A percentile compares a stretch with the other conserved stretches of the same genome.
phyloP scores from a whole-genome alignment of 2,329 filamentous ascomycete species.

The Aspergillus latus region DNA sequence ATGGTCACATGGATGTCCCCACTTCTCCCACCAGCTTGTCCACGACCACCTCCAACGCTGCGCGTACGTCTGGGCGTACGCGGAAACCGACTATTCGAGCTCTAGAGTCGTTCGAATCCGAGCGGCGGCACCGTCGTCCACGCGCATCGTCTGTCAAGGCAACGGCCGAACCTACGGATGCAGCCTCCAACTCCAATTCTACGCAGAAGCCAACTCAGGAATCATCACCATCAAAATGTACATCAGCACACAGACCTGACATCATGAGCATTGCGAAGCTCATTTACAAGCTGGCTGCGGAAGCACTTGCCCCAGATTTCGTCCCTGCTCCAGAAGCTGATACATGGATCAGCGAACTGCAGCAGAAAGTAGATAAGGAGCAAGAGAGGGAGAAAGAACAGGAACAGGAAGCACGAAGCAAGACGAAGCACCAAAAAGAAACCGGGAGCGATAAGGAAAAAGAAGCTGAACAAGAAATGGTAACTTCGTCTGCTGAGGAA shows the following conservation, averaged over 20 bases:
- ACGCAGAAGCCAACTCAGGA: neutral
- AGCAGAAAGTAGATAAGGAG: constrained; percentile 14
- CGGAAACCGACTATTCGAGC: constrained; percentile 26
- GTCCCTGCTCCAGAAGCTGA: constrained; percentile 14
- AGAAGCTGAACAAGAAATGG: neutral
- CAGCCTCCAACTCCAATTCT: neutral
- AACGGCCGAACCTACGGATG: neutral
- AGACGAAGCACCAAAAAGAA: neutral
- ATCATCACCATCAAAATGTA: neutral
- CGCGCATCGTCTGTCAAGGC: constrained; percentile 17
- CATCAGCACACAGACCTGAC: constrained; percentile 3
- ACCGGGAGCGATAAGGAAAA: neutral
- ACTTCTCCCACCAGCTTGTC: constrained; percentile 23
- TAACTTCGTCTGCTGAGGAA: neutral
- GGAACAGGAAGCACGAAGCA: neutral
- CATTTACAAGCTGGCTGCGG: constrained; percentile 19
- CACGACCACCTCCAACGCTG: constrained; percentile 18
- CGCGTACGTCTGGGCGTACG: constrained; percentile 20
- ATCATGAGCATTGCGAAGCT: constrained; percentile 12
- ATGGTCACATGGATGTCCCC: constrained; percentile 21
- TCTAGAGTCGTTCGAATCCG: constrained; percentile 19
- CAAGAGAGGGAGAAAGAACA: constrained; percentile 2
- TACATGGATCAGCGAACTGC: constrained; percentile 18
- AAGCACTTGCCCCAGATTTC: constrained; percentile 19
- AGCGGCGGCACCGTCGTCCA: constrained; percentile 20